Evolutionary conservation across 768 basidiomycete genomes (phyloP).

Genomic region (Candolleomyces aberdarensis): DNA sequence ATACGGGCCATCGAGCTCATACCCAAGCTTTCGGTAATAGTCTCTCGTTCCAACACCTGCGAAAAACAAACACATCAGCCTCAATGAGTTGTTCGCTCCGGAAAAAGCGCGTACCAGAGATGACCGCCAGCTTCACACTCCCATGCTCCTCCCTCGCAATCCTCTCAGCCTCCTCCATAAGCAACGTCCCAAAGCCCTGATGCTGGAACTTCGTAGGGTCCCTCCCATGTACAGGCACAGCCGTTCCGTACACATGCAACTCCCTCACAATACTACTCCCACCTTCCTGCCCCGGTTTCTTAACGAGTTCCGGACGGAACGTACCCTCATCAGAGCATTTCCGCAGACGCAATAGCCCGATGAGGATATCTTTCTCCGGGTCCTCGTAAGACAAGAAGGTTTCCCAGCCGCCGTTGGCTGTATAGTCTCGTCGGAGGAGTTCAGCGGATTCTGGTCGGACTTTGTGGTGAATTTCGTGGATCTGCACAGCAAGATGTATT

Average conservation of each 20-base stretch:
- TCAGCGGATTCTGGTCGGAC: constrained; percentile 95
- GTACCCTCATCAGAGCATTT: constrained; percentile 98
- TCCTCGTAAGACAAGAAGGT: constrained; percentile 99
- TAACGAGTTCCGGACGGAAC: constrained; percentile 88
- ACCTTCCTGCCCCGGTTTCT: constrained; percentile 64
- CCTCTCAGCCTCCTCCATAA: constrained; percentile 99
- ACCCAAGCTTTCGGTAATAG: constrained; percentile 93
- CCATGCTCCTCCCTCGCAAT: constrained; percentile 98
- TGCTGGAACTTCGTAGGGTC: constrained; percentile 99
- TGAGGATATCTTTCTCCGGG: constrained; percentile 92
- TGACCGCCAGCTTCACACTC: constrained; percentile 94
- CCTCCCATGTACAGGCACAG: constrained; percentile 93
- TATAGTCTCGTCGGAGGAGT: constrained; percentile 90
- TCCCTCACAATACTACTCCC: constrained; percentile 92
- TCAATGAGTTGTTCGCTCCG: neutral
- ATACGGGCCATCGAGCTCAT: constrained; percentile 94
- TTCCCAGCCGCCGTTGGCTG: constrained; percentile 99
- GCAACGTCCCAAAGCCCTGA: constrained; percentile 92
- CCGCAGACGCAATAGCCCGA: constrained; percentile 86
- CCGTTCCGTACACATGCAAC: constrained; percentile 96
- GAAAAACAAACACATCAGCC: neutral
- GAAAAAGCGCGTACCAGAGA: constrained; percentile 59
- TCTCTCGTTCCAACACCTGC: constrained; percentile 93
- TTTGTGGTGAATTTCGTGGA: constrained; percentile 98
- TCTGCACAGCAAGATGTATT: constrained; percentile 41